Evolutionary conservation across 2,329 filamentous ascomycete species (phyloP).

Genomic region (Aurifilum marmelostoma): DNA sequence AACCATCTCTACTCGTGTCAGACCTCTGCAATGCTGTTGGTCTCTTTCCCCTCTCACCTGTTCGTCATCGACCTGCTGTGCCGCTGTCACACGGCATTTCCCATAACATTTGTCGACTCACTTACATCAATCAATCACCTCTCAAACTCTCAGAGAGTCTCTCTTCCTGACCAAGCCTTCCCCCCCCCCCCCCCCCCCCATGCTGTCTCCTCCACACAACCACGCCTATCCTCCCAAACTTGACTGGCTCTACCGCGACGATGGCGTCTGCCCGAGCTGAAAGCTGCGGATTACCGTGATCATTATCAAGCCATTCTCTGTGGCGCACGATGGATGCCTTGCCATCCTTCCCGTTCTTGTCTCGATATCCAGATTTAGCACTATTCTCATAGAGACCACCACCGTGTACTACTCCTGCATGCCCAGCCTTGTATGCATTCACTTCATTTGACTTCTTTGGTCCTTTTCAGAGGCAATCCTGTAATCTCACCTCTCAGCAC

Average conservation of each 20-base stretch:
- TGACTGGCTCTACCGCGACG: not conserved
- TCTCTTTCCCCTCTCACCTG: constrained; percentile 36
- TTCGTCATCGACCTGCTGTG: constrained; percentile 28
- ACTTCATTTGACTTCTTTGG: too few species aligned
- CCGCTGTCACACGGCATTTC: constrained; percentile 17
- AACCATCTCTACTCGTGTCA: constrained; percentile 56
- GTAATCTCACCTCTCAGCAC: not conserved
- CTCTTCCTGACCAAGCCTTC: too few species aligned
- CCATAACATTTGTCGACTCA: constrained; percentile 14
- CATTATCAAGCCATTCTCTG: constrained; percentile 3
- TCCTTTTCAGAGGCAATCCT: not conserved
- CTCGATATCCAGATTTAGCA: not conserved
- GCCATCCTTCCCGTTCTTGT: not conserved
- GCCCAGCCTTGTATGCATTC: not conserved
- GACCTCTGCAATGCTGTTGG: constrained; percentile 51
- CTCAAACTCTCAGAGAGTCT: constrained; percentile 11
- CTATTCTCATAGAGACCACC: not conserved
- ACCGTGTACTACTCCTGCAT: not conserved
- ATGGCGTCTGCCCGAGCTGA: not conserved
- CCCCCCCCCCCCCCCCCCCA: not conserved
- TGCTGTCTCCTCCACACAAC: too few species aligned
- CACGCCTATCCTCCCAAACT: too few species aligned
- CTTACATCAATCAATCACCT: constrained; percentile 25
- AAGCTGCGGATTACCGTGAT: constrained; percentile 5
- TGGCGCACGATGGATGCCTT: not conserved